Conservation (phyloP, 2,329 filamentous ascomycete genomes). For the Salinomyces thailandicus region DNA sequence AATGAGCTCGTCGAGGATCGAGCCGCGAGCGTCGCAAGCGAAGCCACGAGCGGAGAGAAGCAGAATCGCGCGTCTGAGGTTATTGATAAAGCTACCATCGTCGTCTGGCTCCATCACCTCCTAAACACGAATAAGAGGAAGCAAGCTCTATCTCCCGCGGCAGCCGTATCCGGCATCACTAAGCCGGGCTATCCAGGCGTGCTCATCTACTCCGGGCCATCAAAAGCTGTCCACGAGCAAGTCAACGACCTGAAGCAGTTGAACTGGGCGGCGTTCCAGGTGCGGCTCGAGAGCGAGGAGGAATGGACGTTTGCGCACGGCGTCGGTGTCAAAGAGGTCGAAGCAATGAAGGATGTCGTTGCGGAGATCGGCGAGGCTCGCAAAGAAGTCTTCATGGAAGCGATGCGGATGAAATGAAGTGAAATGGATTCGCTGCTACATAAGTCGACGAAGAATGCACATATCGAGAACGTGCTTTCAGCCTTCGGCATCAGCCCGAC, state of each 20-base stretch:
- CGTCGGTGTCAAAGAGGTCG: constrained; percentile 31
- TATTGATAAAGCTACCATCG: constrained; percentile 24
- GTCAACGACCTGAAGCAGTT: constrained; percentile 32
- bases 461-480: too few relatives aligned
- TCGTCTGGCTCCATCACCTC: constrained; percentile 39
- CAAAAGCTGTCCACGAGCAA: constrained; percentile 29
- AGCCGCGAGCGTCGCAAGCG: background rate
- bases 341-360: constrained; percentile 36
- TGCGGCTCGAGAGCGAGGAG: constrained; percentile 31
- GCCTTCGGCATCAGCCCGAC: too few relatives aligned
- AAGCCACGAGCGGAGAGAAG: background rate
- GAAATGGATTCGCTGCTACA: too few relatives aligned
- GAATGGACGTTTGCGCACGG: constrained; percentile 33
- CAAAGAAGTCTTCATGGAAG: constrained; percentile 23
- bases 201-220: constrained; percentile 33
- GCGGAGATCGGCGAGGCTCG: constrained; percentile 21
- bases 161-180: constrained; percentile 31
- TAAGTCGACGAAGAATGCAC: background rate
- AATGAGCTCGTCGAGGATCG: constrained; percentile 20
- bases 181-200: constrained; percentile 39
- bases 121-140: constrained; percentile 39
- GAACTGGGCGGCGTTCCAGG: constrained; percentile 39
- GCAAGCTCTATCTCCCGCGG: constrained; percentile 29
- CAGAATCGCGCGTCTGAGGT: background rate
- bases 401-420: constrained; percentile 24